phyloP scores from a whole-genome alignment of 1,284 basidiomycete genomes.

The Porogramme epimiltina region DNA sequence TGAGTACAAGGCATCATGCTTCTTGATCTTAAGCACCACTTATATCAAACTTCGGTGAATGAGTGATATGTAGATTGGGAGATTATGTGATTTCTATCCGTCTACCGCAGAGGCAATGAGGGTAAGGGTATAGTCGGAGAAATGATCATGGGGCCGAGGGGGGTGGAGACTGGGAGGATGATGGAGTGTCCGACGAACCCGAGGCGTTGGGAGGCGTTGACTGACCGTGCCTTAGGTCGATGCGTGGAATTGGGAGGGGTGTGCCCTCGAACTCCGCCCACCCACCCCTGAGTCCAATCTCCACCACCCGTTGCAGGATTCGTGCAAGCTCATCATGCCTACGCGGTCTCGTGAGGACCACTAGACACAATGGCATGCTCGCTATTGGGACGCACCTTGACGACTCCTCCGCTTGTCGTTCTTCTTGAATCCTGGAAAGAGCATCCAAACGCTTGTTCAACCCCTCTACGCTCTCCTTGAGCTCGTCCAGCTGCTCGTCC shows the following conservation, averaged over 20 bases:
- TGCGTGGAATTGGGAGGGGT: constrained; percentile 50
- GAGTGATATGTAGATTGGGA: too few relatives aligned
- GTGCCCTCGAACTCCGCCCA: constrained; percentile 66
- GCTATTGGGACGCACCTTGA: constrained; percentile 45
- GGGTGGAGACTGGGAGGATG: background rate
- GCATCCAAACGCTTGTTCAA: constrained; percentile 48
- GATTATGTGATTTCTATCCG: too few relatives aligned
- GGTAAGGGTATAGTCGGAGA: too few relatives aligned
- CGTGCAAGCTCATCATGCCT: constrained; percentile 68
- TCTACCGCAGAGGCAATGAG: too few relatives aligned
- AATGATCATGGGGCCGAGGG: too few relatives aligned
- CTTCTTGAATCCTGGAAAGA: constrained; percentile 48
- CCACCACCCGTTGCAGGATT: constrained; percentile 70
- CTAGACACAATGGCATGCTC: background rate
- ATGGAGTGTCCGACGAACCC: background rate
- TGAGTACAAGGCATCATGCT: too few relatives aligned
- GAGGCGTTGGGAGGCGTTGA: background rate
- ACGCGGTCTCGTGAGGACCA: background rate
- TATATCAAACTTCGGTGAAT: too few relatives aligned
- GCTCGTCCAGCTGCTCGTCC: constrained; percentile 70
- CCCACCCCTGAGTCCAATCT: constrained; percentile 69
- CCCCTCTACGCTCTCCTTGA: constrained; percentile 49
- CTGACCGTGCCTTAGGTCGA: constrained; percentile 32
- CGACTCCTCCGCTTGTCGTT: constrained; percentile 43
- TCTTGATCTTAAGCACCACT: too few relatives aligned